Evolutionary conservation across 2,329 filamentous ascomycete species (phyloP).

Genomic region (Aureobasidium sp.): DNA sequence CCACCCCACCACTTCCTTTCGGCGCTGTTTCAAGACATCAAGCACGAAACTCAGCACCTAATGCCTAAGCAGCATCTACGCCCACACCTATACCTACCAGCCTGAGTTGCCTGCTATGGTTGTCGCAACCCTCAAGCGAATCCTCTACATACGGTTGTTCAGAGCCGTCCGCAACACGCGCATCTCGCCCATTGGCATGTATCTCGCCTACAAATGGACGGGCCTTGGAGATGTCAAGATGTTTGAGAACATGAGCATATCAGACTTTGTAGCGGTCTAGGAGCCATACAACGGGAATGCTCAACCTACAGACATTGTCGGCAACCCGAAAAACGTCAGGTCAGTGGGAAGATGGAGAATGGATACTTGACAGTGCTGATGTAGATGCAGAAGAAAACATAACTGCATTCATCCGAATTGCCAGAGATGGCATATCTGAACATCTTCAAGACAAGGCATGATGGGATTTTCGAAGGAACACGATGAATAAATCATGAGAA

Average conservation of each 20-base stretch:
- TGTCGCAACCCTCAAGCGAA: constrained; percentile 1
- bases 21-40: background rate
- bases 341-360: background rate
- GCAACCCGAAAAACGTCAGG: constrained; percentile 10
- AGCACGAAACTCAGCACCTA: background rate
- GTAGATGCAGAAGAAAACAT: constrained; percentile 5
- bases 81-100: background rate
- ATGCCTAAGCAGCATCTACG: background rate
- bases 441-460: background rate
- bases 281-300: constrained; percentile 17
- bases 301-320: background rate
- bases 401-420: constrained; percentile 11
- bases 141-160: background rate
- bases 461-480: background rate
- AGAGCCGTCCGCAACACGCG: constrained; percentile 16
- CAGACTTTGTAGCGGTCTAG: constrained; percentile 18
- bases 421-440: constrained; percentile 8
- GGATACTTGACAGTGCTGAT: background rate
- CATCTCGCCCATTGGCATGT: constrained; percentile 19
- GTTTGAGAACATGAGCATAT: constrained; percentile 18
- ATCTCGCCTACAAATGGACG: constrained; percentile 18
- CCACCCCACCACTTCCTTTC: background rate
- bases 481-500: background rate
- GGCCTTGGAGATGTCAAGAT: constrained; percentile 17
- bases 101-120: constrained; percentile 5